A percentile compares a stretch with the other conserved stretches of the same genome.
These are phyloP conservation scores for Arabidopsis lyrata DNA, from an alignment of 441 rosid genomes.

Conservation along the genomic window DNA sequence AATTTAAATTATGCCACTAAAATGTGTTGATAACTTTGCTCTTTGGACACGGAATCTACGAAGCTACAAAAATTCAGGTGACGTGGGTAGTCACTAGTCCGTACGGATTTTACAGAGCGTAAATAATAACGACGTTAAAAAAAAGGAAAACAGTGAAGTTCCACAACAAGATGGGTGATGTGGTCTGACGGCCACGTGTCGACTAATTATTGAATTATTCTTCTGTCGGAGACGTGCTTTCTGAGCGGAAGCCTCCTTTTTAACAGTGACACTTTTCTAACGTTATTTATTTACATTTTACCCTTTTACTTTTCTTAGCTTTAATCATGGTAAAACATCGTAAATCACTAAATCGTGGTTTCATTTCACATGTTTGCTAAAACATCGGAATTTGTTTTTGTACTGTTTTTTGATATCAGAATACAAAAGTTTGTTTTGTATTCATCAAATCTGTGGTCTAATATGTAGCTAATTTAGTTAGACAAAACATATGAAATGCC, in stretches of 20 bases:
- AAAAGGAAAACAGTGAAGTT: slow-evolving; percentile 16
- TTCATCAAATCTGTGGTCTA: background rate
- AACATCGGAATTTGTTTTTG: background rate
- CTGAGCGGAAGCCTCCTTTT: slow-evolving; percentile 17
- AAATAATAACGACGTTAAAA: slow-evolving; percentile 8
- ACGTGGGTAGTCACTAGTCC: slow-evolving; percentile 31
- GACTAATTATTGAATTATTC: background rate
- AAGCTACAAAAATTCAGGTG: slow-evolving; percentile 30
- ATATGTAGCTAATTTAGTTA: background rate
- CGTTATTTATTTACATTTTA: slow-evolving; percentile 14
- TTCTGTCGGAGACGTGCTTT: slow-evolving; percentile 26
- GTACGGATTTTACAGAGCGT: slow-evolving; percentile 28
- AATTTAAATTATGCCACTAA: slow-evolving; percentile 20
- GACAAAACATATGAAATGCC: background rate
- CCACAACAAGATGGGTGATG: slow-evolving; percentile 30
- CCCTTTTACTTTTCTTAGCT: slow-evolving; percentile 8
- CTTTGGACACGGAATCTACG: slow-evolving; percentile 14
- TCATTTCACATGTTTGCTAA: slow-evolving; percentile 29
- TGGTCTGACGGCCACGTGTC: slow-evolving; percentile 37
- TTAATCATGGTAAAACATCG: slow-evolving; percentile 5
- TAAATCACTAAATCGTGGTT: background rate
- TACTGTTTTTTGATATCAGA: too few relatives aligned
- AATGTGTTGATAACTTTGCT: background rate
- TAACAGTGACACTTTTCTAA: slow-evolving; percentile 29
- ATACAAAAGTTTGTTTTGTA: background rate